phyloP scores from a whole-genome alignment of 2,329 filamentous ascomycete genomes.

The Cladobotryum protrusum region DNA sequence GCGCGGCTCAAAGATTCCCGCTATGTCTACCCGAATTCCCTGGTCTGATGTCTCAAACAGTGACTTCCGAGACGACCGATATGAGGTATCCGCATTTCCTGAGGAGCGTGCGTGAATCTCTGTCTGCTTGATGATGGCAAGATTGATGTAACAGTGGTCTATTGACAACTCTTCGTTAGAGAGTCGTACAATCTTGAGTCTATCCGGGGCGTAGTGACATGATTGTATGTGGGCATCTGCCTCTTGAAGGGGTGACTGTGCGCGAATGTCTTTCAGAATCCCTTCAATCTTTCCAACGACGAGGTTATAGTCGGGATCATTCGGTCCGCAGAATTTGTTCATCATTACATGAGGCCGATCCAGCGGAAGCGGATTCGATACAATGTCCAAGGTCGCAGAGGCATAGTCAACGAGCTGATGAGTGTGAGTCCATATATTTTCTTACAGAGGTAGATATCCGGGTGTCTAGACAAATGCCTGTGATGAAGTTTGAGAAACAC shows the following conservation, averaged over 20 bases:
- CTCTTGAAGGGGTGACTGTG: conserved; percentile 11
- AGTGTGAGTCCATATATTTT: not conserved
- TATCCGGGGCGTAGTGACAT: conserved; percentile 17
- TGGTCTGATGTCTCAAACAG: conserved; percentile 14
- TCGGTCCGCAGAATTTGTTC: conserved; percentile 21
- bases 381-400: conserved; percentile 21
- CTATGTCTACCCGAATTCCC: conserved; percentile 18
- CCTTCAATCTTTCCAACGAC: conserved; percentile 16
- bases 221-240: conserved; percentile 17
- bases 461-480: too few species aligned
- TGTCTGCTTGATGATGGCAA: conserved; percentile 27
- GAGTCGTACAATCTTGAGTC: conserved; percentile 28
- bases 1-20: conserved; percentile 23
- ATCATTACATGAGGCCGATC: conserved; percentile 18
- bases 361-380: conserved; percentile 18
- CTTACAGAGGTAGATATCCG: not conserved
- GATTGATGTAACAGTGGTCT: conserved; percentile 35
- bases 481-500: not conserved
- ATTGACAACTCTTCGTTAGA: conserved; percentile 27
- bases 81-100: too few species aligned
- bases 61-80: too few species aligned
- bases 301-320: conserved; percentile 13
- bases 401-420: conserved; percentile 18
- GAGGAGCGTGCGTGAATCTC: too few species aligned
- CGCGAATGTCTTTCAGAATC: conserved; percentile 14